Evolutionary conservation across 1,139 yeast species (phyloP).

Genomic region (Suhomyces bolitotheri): DNA sequence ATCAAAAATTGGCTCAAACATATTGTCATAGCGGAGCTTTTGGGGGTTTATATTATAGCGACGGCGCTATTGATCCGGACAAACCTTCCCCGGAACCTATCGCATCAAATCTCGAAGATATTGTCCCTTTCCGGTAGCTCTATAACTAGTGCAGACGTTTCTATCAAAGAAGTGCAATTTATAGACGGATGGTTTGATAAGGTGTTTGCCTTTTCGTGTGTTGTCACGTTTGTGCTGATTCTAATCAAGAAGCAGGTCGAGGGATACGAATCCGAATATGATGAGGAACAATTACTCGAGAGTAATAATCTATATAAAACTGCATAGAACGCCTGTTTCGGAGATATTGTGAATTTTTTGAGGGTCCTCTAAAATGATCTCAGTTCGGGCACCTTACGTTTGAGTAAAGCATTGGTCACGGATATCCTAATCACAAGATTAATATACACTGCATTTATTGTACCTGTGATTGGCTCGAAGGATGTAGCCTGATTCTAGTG

Average conservation of each 20-base stretch:
- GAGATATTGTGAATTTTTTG: background rate
- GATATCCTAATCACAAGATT: no score
- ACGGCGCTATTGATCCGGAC: conserved; percentile 77
- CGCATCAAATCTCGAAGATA: conserved; percentile 49
- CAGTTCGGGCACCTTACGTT: no score
- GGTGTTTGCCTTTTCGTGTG: conserved; percentile 60
- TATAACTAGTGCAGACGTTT: conserved; percentile 19
- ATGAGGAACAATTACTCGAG: conserved; percentile 38
- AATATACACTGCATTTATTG: no score
- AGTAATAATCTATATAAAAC: conserved; percentile 4
- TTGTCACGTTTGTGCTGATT: conserved; percentile 52
- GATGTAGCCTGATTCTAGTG: no score
- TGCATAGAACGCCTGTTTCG: conserved; percentile 3
- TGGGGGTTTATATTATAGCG: conserved; percentile 79
- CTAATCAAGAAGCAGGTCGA: conserved; percentile 23
- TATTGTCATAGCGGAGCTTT: conserved; percentile 63
- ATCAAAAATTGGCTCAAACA: conserved; percentile 41
- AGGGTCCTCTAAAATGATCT: no score
- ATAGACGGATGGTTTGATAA: conserved; percentile 83
- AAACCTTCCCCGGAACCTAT: conserved; percentile 64
- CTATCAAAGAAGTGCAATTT: conserved; percentile 49
- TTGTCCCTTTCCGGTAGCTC: conserved; percentile 42
- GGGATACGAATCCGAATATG: conserved; percentile 23
- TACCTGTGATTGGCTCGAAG: no score
- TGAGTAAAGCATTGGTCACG: no score